Evolutionary conservation across 495 filamentous ascomycete species (phyloP), one percentile per base, ranked within the genome.

Genomic region (Elasticomyces elasticus): DNA sequence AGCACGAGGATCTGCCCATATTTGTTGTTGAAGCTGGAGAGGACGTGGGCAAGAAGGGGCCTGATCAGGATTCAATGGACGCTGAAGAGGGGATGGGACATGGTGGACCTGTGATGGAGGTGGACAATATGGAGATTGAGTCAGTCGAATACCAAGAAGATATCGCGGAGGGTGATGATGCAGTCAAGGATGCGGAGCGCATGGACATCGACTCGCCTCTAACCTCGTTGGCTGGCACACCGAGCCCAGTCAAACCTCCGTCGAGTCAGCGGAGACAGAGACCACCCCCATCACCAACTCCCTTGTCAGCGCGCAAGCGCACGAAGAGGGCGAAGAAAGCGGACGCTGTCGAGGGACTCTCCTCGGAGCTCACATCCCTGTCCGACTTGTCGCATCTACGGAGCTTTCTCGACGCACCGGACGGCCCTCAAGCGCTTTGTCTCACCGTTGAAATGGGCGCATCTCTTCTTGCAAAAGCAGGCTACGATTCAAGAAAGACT

Each of bases 371-470:
- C 12, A 13, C 35, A 13, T 40, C 35, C 13, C 23, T 46, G 9
- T 15, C 37, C 17, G 27, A 23, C 25, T 41, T 42, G 35, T n/a
- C 41, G 20, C 44, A 15, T 15, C 17, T 23, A 23, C 46, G 28
- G 7, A 25, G 43, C 20, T 30, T 22, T 17, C 46, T 67, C 41
- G 24, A 64, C 43, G 19, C 19, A 30, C 15, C 22, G 1, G 25
- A 28, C 35, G 33, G 19, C 5, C 30, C 45, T 2, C 13, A 55
- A 42, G 53, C 53, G 2, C 23, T 55, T 7, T 49, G 53, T 38
- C 52, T 72, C 6, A 61, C 63, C 12, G 60, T 72, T 19, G 42
- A 59, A 11, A 55, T 68, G 26, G 53, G 54, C 7, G 49, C 60
- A 33, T 52, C 65, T 1, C 69, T 67, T 52, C 41, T 62, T 0